phyloP scores from a whole-genome alignment of 1,284 basidiomycete genomes.

The Sanguinoderma infundibulare region DNA sequence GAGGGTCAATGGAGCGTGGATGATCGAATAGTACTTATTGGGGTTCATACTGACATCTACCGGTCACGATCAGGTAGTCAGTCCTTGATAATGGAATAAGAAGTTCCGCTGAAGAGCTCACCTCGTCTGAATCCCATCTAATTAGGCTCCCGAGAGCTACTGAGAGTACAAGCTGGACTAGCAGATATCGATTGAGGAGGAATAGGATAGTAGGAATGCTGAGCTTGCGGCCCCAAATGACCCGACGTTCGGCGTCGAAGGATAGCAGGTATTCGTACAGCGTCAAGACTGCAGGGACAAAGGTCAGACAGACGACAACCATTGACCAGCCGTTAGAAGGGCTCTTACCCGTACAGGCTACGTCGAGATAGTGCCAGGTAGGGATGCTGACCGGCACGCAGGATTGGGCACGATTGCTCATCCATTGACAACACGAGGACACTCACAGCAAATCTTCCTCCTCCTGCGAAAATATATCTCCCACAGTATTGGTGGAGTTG shows the following conservation, averaged over 20 bases:
- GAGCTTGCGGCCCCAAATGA: slow-evolving; percentile 17
- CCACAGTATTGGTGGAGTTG: background rate
- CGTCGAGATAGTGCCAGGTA: background rate
- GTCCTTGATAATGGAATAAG: background rate
- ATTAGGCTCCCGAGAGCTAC: background rate
- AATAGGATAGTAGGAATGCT: slow-evolving; percentile 10
- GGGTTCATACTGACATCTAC: background rate
- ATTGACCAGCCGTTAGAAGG: background rate
- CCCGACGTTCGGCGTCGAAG: slow-evolving; percentile 3
- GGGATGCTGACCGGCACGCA: background rate
- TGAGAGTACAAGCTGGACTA: background rate
- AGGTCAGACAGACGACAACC: background rate
- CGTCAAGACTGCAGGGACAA: slow-evolving; percentile 8
- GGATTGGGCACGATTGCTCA: background rate
- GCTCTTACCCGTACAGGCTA: background rate
- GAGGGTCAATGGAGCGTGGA: background rate
- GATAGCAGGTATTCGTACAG: slow-evolving; percentile 16
- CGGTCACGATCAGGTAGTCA: background rate
- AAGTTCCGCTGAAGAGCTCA: background rate
- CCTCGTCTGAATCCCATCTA: background rate
- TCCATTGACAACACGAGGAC: too few relatives aligned
- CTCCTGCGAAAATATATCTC: background rate
- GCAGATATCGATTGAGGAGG: slow-evolving; percentile 11
- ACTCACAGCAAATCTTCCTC: background rate
- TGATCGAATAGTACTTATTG: background rate